These are phyloP conservation scores for Yamadazyma sp. DNA, from an alignment of 1,139 yeast species.

Conservation along the genomic window DNA sequence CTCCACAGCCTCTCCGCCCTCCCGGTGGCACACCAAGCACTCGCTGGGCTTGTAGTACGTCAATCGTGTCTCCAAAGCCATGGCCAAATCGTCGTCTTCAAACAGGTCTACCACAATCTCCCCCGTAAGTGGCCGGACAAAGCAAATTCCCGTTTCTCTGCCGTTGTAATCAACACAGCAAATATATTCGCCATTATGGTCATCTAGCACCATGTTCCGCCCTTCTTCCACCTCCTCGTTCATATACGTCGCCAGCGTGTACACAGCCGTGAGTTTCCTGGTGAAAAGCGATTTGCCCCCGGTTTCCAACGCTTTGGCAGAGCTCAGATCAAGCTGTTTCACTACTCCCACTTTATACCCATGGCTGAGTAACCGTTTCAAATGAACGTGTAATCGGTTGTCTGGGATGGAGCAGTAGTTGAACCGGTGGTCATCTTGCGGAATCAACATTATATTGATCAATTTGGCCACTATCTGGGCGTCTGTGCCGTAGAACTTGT, in stretches of 20 bases:
- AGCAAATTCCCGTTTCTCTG: conserved; percentile 41
- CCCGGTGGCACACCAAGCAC: conserved; percentile 33
- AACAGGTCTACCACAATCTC: conserved; percentile 73
- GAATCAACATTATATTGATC: conserved; percentile 69
- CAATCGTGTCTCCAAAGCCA: conserved; percentile 71
- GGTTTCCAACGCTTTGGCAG: conserved; percentile 50
- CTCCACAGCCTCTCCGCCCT: conserved; percentile 14
- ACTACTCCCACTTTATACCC: conserved; percentile 85
- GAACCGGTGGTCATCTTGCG: conserved; percentile 49
- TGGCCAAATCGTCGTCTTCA: conserved; percentile 51
- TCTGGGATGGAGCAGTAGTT: conserved; percentile 89
- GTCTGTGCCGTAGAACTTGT: conserved; percentile 81
- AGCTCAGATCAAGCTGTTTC: conserved; percentile 81
- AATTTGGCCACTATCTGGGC: conserved; percentile 68
- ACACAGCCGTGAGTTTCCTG: conserved; percentile 68
- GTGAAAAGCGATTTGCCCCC: conserved; percentile 48
- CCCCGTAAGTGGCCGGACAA: conserved; percentile 78
- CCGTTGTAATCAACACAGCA: conserved; percentile 4
- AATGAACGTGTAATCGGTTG: conserved; percentile 67
- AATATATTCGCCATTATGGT: conserved; percentile 29
- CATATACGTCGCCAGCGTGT: conserved; percentile 82
- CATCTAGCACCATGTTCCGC: conserved; percentile 16
- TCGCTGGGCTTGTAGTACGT: conserved; percentile 78
- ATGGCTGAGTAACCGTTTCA: conserved; percentile 60
- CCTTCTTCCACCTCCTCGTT: conserved; percentile 51